Percentiles rank a stretch among this genome's conserved stretches.
Evolutionary conservation across 345 rosid genomes (phyloP).

Genomic region (Streptanthus diversifolius): DNA sequence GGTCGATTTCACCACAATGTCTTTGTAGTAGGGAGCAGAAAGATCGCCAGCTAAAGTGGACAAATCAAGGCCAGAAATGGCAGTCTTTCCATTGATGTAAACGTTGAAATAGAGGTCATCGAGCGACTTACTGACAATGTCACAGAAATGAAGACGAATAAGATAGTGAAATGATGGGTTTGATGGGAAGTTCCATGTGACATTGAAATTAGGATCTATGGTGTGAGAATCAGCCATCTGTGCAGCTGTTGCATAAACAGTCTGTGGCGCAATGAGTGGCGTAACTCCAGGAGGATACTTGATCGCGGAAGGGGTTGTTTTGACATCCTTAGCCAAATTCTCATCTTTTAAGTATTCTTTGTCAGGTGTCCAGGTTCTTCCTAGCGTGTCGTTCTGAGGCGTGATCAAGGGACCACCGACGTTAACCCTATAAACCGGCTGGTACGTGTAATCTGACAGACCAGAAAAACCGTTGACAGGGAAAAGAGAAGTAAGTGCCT

Average conservation of each 20-base stretch:
- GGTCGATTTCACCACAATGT: conserved; percentile 57
- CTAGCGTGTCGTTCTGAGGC: conserved; percentile 51
- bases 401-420: conserved; percentile 66
- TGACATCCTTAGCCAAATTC: conserved; percentile 32
- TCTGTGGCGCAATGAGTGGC: conserved; percentile 55
- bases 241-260: conserved; percentile 53
- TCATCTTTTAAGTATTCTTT: conserved; percentile 40
- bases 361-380: conserved; percentile 59
- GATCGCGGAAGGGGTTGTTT: conserved; percentile 39
- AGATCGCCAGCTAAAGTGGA: conserved; percentile 45
- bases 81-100: conserved; percentile 54
- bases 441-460: conserved; percentile 41
- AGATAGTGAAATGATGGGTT: conserved; percentile 48
- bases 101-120: conserved; percentile 69
- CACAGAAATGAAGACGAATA: conserved; percentile 76
- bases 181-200: conserved; percentile 61
- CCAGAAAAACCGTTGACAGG: conserved; percentile 46
- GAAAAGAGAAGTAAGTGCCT: conserved; percentile 44
- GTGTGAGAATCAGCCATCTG: conserved; percentile 54
- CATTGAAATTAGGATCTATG: conserved; percentile 44
- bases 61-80: conserved; percentile 58
- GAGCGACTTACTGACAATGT: conserved; percentile 56
- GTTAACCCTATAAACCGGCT: conserved; percentile 56
- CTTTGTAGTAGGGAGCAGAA: conserved; percentile 57
- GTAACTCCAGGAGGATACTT: conserved; percentile 42